Percentiles rank a stretch among this genome's conserved stretches.
These are phyloP conservation scores for Phaeosphaeriaceae sp. DNA, from an alignment of 2,329 filamentous ascomycete genomes.

Conservation along the genomic window DNA sequence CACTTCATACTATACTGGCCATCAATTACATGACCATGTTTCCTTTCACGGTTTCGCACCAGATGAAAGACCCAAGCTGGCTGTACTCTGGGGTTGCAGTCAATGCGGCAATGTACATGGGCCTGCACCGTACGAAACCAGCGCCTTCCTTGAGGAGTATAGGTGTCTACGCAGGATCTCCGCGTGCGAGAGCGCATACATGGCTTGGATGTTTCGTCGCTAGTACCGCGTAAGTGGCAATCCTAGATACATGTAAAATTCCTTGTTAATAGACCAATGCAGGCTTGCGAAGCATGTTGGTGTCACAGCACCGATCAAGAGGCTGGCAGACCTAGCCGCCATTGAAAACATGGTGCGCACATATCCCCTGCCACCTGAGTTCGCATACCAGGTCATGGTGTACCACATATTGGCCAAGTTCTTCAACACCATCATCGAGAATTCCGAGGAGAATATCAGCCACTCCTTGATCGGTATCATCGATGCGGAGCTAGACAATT, in stretches of 20 bases:
- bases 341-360: constrained; percentile 26
- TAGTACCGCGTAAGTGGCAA: constrained; percentile 21
- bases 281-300: constrained; percentile 29
- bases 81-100: constrained; percentile 29
- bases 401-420: constrained; percentile 29
- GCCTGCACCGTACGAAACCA: constrained; percentile 23
- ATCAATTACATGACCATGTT: constrained; percentile 23
- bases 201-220: constrained; percentile 31
- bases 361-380: constrained; percentile 23
- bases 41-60: constrained; percentile 19
- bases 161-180: constrained; percentile 18
- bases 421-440: constrained; percentile 26
- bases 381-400: constrained; percentile 29
- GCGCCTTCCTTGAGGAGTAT: constrained; percentile 22
- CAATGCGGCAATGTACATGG: constrained; percentile 32
- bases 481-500: constrained; percentile 25
- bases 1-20: constrained; percentile 27
- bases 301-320: constrained; percentile 20
- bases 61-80: constrained; percentile 28
- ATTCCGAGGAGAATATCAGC: constrained; percentile 20
- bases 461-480: constrained; percentile 27
- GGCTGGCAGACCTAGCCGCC: constrained; percentile 19
- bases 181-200: constrained; percentile 22
- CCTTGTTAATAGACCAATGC: not conserved
- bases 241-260: not conserved